Evolutionary conservation across 306 rosid species (phyloP), one percentile per base, ranked within the genome.

Genomic region (Aeschynomene evenia): DNA sequence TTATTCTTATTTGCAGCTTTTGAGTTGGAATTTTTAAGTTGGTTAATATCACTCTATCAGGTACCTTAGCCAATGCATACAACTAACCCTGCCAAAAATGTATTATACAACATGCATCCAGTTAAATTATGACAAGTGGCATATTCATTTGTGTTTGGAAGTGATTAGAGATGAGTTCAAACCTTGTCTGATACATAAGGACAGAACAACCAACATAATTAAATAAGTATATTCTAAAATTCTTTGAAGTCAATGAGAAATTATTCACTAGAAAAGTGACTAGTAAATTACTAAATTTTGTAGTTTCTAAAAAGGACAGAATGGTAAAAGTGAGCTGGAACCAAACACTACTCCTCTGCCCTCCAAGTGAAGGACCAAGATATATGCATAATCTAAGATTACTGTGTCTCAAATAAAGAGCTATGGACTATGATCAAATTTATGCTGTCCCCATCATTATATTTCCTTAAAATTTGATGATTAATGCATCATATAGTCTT

Each of bases 121-220:
- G 13, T 37, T 18, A 20, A 16, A 18, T 53, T 8, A 55, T 53
- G 37, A 63, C 62, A 53, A 54, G 34, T 45, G 23, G 50, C 68
- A 45, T 62, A 43, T 24, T 68, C 36, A 28, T 50, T 66, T 21
- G 29, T 45, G 76, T 29, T 72, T 71, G 9, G 33, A 42, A 42
- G 54, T 52, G 49, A 73, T 55, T 8, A 53, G 23, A 59, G 66
- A 52, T 19, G 31, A 60, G 8, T 39, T 50, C n/a, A 15, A 66
- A 28, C 63, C 34, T 33, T 73, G 52, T 67, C 83, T 60, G 71
- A 49, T 71, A 63, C 26, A 31, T 24, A 2, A 24, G 37, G 77
- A 77, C 61, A 52, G 7, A 18, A 33, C 31, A 26, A 23, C 23
- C 46, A 9, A 65, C 43, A 52, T 56, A 19, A n/a, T n/a, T n/a